Base-by-base conservation (phyloP, 805 yeast genomes). In the Candida wancherniae region DNA sequence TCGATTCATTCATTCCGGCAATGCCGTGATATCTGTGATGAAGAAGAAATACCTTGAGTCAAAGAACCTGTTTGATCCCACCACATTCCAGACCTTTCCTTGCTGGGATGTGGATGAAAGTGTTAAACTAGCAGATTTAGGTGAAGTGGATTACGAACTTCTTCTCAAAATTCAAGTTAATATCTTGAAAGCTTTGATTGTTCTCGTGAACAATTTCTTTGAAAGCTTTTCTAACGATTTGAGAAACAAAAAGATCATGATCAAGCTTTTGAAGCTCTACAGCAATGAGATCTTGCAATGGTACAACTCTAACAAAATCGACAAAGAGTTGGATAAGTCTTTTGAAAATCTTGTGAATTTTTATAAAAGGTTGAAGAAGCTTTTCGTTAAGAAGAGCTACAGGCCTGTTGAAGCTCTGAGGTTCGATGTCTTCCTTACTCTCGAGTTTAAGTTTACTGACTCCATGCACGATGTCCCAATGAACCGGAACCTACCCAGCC, bases 91-190 rank as follows among this genome's bases (percentile, higher is more conserved):
- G 3, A 34, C 29, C 7, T 73, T 73, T 45, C 87, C 86, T 1
- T 71, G 71, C 23, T 83, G 92, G 92, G 66, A 64, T 20, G 36
- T 56, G 17, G 69, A 64, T 36, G 38, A 47, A 4, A 39, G 51
- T 3, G 57, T 58, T 4, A 62, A 63, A 25, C 61, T 71, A 16
- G 61, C 56, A 11, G 57, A 50, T 10, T 48, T 63, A 22, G 70
- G 69, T 0, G 70, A 71, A 3, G 65, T 81, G 19, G 82, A 80
- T 44, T 77, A 80, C 69, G 70, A 69, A 26, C 69, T 76, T 33
- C 77, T 84, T 26, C 77, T 82, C 8, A 84, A 80, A 48, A 83
- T 88, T 24, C 92, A 87, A 50, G 67, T 82, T 22, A 94, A 94
- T 23, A 75, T 87, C 19, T 62, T 87, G 37, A 94, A 84, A 50